Conservation (phyloP, 1,139 yeast genomes). For the Suzukiozyma palmioleophila region DNA sequence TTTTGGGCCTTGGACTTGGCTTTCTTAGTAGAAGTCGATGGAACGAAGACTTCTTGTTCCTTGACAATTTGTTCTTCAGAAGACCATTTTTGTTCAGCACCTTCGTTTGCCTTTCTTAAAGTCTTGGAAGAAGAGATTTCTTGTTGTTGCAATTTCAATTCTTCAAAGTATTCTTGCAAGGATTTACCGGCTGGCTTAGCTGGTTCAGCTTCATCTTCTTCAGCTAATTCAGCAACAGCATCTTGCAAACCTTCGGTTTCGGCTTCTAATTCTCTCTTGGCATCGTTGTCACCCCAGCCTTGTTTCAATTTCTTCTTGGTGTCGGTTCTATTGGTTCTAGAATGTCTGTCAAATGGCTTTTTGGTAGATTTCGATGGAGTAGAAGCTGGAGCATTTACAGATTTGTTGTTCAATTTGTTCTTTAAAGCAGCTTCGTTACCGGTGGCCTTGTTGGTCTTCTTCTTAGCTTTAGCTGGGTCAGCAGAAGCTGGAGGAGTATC, state of each 20-base stretch:
- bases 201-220: slow-evolving; percentile 34
- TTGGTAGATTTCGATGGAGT: slow-evolving; percentile 55
- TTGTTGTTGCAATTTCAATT: slow-evolving; percentile 47
- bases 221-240: slow-evolving; percentile 31
- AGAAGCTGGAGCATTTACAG: slow-evolving; percentile 54
- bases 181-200: slow-evolving; percentile 49
- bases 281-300: slow-evolving; percentile 82
- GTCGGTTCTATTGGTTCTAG: slow-evolving; percentile 80
- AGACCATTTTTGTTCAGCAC: slow-evolving; percentile 54
- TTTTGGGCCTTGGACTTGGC: slow-evolving; percentile 58
- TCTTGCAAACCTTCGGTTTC: slow-evolving; percentile 10
- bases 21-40: slow-evolving; percentile 57
- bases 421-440: slow-evolving; percentile 92
- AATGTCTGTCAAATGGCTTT: slow-evolving; percentile 75
- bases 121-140: slow-evolving; percentile 39
- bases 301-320: slow-evolving; percentile 77
- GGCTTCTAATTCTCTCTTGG: slow-evolving; percentile 41
- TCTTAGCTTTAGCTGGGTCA: slow-evolving; percentile 77
- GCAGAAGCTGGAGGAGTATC: slow-evolving; percentile 84
- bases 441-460: slow-evolving; percentile 64
- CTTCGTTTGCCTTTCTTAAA: slow-evolving; percentile 57
- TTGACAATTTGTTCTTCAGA: slow-evolving; percentile 62
- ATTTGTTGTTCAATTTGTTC: slow-evolving; percentile 71
- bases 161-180: slow-evolving; percentile 70
- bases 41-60: slow-evolving; percentile 52